Percentiles rank a stretch among this genome's conserved stretches.
phyloP scores from a whole-genome alignment of 345 rosid species.

The Ricinus communis region DNA sequence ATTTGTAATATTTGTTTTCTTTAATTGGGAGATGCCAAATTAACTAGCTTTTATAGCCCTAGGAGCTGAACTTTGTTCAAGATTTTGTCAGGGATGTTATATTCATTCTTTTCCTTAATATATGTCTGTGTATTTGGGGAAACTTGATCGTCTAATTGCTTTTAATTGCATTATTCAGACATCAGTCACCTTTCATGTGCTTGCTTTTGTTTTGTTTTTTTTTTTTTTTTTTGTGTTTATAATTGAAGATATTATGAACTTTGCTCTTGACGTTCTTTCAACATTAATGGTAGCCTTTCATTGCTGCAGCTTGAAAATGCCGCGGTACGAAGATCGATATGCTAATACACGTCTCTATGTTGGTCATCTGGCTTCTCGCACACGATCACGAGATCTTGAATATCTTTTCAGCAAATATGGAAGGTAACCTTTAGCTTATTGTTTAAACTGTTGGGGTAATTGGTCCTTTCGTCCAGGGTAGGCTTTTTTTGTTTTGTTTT shows the following conservation, averaged over 20 bases:
- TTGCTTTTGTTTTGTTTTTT: neutral
- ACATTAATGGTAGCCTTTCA: neutral
- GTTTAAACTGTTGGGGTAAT: neutral
- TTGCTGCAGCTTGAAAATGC: conserved; percentile 49
- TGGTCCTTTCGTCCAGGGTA: neutral
- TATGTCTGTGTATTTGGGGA: neutral
- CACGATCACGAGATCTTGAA: conserved; percentile 71
- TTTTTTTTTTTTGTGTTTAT: no score
- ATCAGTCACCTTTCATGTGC: no score
- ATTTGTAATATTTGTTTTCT: no score
- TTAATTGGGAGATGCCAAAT: neutral
- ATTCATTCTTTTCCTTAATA: neutral
- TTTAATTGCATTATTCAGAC: neutral
- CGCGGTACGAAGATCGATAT: conserved; percentile 70
- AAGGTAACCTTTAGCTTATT: conserved; percentile 37
- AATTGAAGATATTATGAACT: no score
- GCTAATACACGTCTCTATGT: conserved; percentile 72
- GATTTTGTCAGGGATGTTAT: neutral
- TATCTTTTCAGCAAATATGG: conserved; percentile 74
- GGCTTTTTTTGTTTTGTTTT: no score
- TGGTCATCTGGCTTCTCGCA: conserved; percentile 63
- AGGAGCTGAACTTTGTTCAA: neutral
- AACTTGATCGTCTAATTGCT: neutral
- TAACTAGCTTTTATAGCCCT: neutral
- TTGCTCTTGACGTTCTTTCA: neutral